Base-by-base conservation (phyloP, 257 asterid genomes). In the Eustoma russellianum region DNA sequence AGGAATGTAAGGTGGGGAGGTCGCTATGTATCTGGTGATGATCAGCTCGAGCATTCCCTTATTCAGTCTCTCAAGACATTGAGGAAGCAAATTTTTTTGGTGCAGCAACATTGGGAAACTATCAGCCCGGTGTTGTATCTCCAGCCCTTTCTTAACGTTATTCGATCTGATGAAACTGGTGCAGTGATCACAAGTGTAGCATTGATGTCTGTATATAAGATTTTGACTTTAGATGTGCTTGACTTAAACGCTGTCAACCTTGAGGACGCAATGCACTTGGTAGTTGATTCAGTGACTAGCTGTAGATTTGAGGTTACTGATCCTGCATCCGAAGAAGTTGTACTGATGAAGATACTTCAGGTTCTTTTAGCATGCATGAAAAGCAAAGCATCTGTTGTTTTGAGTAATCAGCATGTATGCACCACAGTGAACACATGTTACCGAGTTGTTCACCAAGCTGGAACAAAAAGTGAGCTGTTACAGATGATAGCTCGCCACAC, bases 1-100 rank as follows among this genome's bases (percentile, higher is more conserved):
- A 82, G 94, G 77, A 91, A 87, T 45, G 95, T 84, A 79, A 80
- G 98, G 66, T 87, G 95, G 98, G 96, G 95, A 65, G 96, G 95
- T 60, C 95, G 96, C 53, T 91, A 84, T 74, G 95, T 76, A 68
- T 79, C 95, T 6, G 98, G 95, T 1, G 96, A 91, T 71, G 96
- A 91, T 75, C 98, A 84, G 67, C 75, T 87, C 75, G 96, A 91
- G 68, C 95, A 91, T 78, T 70, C 98, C 56, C 94, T 84, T 62
- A 87, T 91, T 68, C 96, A 84, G 64, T 73, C 95, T 46, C 89
- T 91, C 56, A 91, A 87, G 79, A 76, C 83, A 33, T 66, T 87
- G 76, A 71, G 94, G 60, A 87, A 70, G 65, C 91, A 84, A 70
- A 76, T 91, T 60, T 91, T 87, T 71, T 71, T 77, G 38, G 87